A percentile compares a stretch with the other conserved stretches of the same genome.
phyloP scores from a whole-genome alignment of 2,329 filamentous ascomycete genomes.

The Clathrospora elynae region DNA sequence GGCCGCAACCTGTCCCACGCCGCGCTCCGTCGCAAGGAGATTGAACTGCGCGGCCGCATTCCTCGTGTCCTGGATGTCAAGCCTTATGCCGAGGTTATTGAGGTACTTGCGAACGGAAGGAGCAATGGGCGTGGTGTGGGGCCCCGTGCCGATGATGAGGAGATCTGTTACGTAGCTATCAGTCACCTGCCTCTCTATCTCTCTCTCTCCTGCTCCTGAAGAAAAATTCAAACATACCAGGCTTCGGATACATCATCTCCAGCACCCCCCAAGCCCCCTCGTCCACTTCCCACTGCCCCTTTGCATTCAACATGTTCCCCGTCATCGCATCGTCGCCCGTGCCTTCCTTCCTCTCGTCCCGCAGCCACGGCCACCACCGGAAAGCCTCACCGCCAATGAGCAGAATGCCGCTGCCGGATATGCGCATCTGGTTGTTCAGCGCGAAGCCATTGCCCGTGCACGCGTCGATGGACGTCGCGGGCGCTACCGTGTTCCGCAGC shows the following conservation, averaged over 20 bases:
- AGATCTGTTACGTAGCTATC: constrained; percentile 64
- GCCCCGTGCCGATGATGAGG: constrained; percentile 85
- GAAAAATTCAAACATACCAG: constrained; percentile 64
- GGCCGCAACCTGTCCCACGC: constrained; percentile 81
- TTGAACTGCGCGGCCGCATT: constrained; percentile 97
- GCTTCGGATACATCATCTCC: constrained; percentile 81
- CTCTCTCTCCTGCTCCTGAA: not conserved
- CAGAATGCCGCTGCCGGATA: constrained; percentile 72
- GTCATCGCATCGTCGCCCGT: constrained; percentile 44
- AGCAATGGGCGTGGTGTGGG: constrained; percentile 74
- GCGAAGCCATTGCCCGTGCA: constrained; percentile 84
- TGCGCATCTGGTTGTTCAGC: constrained; percentile 77
- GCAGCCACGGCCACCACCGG: constrained; percentile 81
- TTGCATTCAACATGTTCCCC: constrained; percentile 67
- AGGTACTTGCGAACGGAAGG: constrained; percentile 74
- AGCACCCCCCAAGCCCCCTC: constrained; percentile 75
- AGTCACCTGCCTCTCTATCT: constrained; percentile 18
- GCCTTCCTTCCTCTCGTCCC: constrained; percentile 43
- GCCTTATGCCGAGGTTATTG: constrained; percentile 76
- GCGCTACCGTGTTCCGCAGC: constrained; percentile 73
- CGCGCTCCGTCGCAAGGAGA: constrained; percentile 89
- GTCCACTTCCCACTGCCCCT: constrained; percentile 80
- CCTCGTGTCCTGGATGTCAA: constrained; percentile 89
- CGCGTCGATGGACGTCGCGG: constrained; percentile 81
- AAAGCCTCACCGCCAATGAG: constrained; percentile 88